These are phyloP conservation scores for Phytophthora nicotianae DNA, from an alignment of 352 stramenopile species.

Conservation along the genomic window DNA sequence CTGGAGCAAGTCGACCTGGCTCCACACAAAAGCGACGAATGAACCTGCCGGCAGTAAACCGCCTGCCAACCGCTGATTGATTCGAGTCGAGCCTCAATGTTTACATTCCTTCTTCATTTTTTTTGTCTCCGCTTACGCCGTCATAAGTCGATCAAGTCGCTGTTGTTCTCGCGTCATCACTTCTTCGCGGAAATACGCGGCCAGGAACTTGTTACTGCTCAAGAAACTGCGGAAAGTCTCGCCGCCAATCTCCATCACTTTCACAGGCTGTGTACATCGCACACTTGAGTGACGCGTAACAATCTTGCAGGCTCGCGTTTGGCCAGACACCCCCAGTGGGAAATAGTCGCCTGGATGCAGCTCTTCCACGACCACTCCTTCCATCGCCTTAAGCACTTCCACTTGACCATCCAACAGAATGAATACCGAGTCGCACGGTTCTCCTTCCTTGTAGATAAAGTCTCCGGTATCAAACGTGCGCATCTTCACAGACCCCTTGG, in stretches of 20 bases:
- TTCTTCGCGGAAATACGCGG: conserved; percentile 77
- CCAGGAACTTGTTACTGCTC: conserved; percentile 83
- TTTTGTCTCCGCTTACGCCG: conserved; percentile 26
- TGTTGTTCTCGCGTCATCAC: conserved; percentile 70
- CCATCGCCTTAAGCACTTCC: conserved; percentile 73
- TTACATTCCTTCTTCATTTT: conserved; percentile 32
- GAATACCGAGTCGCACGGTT: conserved; percentile 79
- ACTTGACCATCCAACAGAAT: conserved; percentile 78
- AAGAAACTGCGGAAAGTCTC: conserved; percentile 87
- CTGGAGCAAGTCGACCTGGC: conserved; percentile 27
- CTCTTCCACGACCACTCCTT: conserved; percentile 73
- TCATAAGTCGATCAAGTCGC: conserved; percentile 60
- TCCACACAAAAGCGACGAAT: conserved; percentile 38
- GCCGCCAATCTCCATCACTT: conserved; percentile 79
- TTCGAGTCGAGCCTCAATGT: conserved; percentile 32
- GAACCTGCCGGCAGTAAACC: conserved; percentile 22
- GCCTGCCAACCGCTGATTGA: conserved; percentile 32
- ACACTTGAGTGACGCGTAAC: conserved; percentile 75
- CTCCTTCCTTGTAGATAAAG: conserved; percentile 82
- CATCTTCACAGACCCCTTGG: conserved; percentile 74
- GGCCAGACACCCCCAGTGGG: conserved; percentile 72
- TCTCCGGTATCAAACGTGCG: conserved; percentile 58
- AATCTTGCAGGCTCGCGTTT: conserved; percentile 72
- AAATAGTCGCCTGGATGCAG: conserved; percentile 81
- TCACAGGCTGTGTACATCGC: conserved; percentile 65